phyloP scores from a whole-genome alignment of 768 basidiomycete genomes.

The Suillus weaverae region DNA sequence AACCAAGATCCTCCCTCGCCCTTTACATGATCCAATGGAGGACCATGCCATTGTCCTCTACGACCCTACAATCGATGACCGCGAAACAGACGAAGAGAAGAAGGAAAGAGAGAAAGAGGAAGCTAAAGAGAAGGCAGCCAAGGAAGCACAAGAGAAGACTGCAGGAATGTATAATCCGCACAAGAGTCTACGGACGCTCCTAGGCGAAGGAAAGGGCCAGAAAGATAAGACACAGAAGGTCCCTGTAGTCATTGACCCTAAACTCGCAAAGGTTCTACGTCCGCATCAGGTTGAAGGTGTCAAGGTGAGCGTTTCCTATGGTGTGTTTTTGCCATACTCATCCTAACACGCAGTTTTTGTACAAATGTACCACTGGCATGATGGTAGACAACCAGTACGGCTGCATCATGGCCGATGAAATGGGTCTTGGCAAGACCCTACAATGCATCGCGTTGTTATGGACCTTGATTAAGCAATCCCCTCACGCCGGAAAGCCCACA shows the following conservation, averaged over 20 bases:
- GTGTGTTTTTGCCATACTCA: constrained; percentile 7
- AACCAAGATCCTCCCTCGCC: constrained; percentile 80
- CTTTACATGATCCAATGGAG: constrained; percentile 96
- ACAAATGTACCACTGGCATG: constrained; percentile 93
- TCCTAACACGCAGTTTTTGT: constrained; percentile 73
- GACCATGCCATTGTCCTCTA: constrained; percentile 97
- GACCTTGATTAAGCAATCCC: constrained; percentile 95
- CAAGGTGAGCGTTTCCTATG: constrained; percentile 56
- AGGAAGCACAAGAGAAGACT: constrained; percentile 69
- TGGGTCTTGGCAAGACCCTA: constrained; percentile 96
- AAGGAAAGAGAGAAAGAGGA: constrained; percentile 74
- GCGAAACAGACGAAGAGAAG: constrained; percentile 86
- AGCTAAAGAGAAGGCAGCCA: constrained; percentile 57
- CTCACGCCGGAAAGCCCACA: constrained; percentile 77
- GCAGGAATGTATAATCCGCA: constrained; percentile 84
- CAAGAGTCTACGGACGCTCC: constrained; percentile 79
- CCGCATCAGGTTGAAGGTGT: constrained; percentile 99
- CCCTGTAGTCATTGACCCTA: constrained; percentile 95
- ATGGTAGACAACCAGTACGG: constrained; percentile 87
- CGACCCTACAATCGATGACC: constrained; percentile 92
- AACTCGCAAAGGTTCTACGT: constrained; percentile 80
- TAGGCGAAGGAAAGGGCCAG: constrained; percentile 71
- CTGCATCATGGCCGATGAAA: constrained; percentile 99
- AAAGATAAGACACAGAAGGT: constrained; percentile 74
- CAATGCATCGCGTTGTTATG: constrained; percentile 96